phyloP scores from a whole-genome alignment of 805 yeast genomes.

The Candida argentea region DNA sequence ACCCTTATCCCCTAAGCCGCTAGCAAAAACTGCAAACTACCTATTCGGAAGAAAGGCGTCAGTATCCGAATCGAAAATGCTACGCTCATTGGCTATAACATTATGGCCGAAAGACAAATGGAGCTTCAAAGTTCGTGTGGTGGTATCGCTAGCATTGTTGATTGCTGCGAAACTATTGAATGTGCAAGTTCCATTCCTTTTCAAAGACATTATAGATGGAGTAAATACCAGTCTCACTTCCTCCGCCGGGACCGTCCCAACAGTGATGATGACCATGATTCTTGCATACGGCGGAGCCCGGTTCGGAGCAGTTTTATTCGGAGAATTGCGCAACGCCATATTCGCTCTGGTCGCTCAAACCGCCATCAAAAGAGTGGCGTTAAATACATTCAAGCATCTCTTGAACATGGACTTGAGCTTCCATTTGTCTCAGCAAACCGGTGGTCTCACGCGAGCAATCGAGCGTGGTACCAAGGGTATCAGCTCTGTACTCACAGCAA shows the following conservation, averaged over 20 bases:
- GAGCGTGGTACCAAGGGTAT: constrained; percentile 98
- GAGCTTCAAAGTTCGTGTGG: constrained; percentile 62
- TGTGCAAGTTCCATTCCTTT: constrained; percentile 93
- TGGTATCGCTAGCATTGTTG: constrained; percentile 62
- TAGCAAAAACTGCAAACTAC: constrained; percentile 3
- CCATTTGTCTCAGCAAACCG: constrained; percentile 88
- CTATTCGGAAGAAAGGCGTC: constrained; percentile 19
- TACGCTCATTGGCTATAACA: constrained; percentile 54
- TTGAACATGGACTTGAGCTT: constrained; percentile 79
- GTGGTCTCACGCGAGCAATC: constrained; percentile 92
- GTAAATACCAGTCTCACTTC: constrained; percentile 85
- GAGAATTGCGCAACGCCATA: constrained; percentile 89
- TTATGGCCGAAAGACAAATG: constrained; percentile 74
- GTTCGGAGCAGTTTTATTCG: constrained; percentile 89
- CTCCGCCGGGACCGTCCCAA: constrained; percentile 49
- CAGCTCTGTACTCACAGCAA: constrained; percentile 81
- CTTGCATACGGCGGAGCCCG: constrained; percentile 90
- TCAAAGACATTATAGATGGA: constrained; percentile 74
- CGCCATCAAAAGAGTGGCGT: constrained; percentile 85
- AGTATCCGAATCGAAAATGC: constrained; percentile 42
- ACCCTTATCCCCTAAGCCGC: not conserved
- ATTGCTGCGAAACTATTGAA: constrained; percentile 77
- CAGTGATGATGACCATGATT: constrained; percentile 59
- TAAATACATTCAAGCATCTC: constrained; percentile 76
- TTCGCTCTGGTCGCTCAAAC: constrained; percentile 93